These are phyloP conservation scores for Rutidosis leptorrhynchoides DNA, from an alignment of 129 eudicot genomes.

Conservation along the genomic window DNA sequence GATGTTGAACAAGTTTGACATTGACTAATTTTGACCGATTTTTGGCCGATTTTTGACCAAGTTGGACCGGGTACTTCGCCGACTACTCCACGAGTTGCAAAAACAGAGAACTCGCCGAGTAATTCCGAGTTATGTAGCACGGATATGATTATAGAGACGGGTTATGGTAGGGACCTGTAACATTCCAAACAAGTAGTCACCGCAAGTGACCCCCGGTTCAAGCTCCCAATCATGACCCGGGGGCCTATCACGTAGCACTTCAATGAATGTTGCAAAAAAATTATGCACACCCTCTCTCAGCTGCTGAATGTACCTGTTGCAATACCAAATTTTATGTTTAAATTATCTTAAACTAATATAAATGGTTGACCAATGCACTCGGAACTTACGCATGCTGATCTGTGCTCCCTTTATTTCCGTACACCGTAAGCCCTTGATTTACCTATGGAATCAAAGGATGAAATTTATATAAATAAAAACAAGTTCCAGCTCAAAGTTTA, in stretches of 20 bases:
- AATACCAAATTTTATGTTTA: not conserved
- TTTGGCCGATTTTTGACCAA: too few species aligned
- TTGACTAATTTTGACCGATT: too few species aligned
- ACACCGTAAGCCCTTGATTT: constrained; percentile 91
- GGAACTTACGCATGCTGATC: constrained; percentile 96
- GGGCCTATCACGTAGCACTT: constrained; percentile 94
- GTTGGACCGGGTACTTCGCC: too few species aligned
- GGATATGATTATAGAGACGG: not conserved
- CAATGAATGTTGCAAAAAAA: constrained; percentile 92
- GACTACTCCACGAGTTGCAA: too few species aligned
- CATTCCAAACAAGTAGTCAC: constrained; percentile 98
- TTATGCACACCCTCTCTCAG: constrained; percentile 97
- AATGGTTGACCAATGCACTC: not conserved
- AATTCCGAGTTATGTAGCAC: too few species aligned
- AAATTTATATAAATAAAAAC: not conserved
- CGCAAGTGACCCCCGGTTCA: constrained; percentile 97
- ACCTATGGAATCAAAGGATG: constrained; percentile 42
- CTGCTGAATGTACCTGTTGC: constrained; percentile 89
- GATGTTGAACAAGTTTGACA: constrained; percentile 69
- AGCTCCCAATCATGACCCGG: constrained; percentile 99
- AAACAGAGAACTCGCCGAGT: too few species aligned
- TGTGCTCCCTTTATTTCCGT: constrained; percentile 98
- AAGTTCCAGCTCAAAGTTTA: not conserved
- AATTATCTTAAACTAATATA: not conserved
- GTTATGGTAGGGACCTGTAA: constrained; percentile 51